Evolutionary conservation across 768 basidiomycete genomes (phyloP).

Genomic region (Mrakia hoshinonis): DNA sequence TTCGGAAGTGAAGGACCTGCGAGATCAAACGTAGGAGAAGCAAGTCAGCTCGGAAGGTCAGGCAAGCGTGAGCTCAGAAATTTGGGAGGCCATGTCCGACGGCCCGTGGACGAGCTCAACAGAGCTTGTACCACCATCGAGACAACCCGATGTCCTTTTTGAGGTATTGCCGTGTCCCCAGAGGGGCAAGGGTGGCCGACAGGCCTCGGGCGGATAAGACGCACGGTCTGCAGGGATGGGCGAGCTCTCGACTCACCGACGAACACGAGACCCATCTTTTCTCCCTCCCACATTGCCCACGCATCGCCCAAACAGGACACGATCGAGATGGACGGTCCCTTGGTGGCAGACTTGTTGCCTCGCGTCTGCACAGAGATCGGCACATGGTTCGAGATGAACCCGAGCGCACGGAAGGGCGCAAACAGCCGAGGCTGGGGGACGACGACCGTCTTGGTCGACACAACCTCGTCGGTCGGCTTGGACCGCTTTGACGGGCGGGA

Average conservation of each 20-base stretch:
- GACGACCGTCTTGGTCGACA: not conserved
- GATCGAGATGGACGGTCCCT: conserved; percentile 72
- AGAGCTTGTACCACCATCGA: too few relatives aligned
- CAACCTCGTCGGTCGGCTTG: conserved; percentile 3
- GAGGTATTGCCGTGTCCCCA: too few relatives aligned
- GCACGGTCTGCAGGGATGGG: too few relatives aligned
- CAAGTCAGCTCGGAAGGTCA: not conserved
- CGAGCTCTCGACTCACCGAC: conserved; percentile 58
- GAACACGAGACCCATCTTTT: conserved; percentile 82
- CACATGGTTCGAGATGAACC: conserved; percentile 80
- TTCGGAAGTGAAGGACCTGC: conserved; percentile 73
- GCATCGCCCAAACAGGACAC: conserved; percentile 77
- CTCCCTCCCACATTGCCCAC: conserved; percentile 96
- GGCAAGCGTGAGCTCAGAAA: conserved; percentile 4
- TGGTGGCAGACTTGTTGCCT: conserved; percentile 71
- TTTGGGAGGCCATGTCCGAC: not conserved
- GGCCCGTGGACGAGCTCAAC: too few relatives aligned
- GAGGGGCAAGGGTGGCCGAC: too few relatives aligned
- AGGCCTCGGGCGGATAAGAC: too few relatives aligned
- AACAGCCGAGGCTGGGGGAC: conserved; percentile 48
- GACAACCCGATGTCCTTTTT: too few relatives aligned
- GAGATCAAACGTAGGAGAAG: not conserved
- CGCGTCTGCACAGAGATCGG: conserved; percentile 82
- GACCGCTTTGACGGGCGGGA: conserved; percentile 22
- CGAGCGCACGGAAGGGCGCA: conserved; percentile 91